Base-by-base conservation (phyloP, 2,329 filamentous ascomycete species). In the Lachnellula occidentalis region DNA sequence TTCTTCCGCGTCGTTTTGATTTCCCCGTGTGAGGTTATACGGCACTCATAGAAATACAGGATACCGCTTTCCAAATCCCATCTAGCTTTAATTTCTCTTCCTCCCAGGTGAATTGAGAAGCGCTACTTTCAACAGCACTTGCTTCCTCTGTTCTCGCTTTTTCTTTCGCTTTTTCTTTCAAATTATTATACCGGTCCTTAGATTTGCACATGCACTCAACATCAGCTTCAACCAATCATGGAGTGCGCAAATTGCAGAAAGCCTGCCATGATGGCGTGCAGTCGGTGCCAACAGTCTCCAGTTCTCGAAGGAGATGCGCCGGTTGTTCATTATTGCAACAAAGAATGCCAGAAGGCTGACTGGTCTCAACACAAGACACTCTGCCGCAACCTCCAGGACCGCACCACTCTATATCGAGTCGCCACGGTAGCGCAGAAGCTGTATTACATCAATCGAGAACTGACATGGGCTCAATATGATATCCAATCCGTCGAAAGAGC, bases 381-480 rank as follows among this genome's bases (percentile, higher is more conserved):
- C 12, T 53, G 51, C 22, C 24, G 12, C 2, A 8, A 12, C n/a
- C 21, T 49, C 3, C 21, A 49, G 48, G 51, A 53, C 17, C 51
- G 45, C 9, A 21, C 21, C 2, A 19, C 24, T 6, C 45, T 53
- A 14, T 53, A 42, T 22, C n/a, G 45, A 4, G 51, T 49, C n/a
- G 17, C 24, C 2, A 19, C 17, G 2, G 8, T 49, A 19, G 51
- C 51, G 9, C 51, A 53, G 45, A 48, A 27, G 45, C 45, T 53
- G 21, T 53, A 45, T 17, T 53, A 43, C 17, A 9, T 53, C 24
- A 34, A 45, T 43, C 51, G 51, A 4, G 45, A 53, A 9, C 7
- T 53, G 22, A 34, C 45, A 9, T 53, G 51, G 51, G 17, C 4
- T 5, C 17, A 34, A 4, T 12, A 3, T 12, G 41, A 43, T 19